Base-by-base conservation (phyloP, 148 eudicot genomes). In the Arbutus unedo region DNA sequence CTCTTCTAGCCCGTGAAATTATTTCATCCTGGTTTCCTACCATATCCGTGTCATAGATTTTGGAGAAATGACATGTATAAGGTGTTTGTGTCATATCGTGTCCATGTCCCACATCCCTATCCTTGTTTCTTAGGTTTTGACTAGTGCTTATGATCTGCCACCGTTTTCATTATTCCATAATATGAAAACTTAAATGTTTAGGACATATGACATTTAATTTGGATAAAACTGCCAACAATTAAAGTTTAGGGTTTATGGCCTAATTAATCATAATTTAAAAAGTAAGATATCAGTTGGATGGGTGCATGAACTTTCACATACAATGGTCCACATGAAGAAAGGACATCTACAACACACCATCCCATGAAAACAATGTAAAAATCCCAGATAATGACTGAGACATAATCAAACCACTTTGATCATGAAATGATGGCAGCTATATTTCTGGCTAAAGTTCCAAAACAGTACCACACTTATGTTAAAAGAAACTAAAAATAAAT, bases 331-430 rank as follows among this genome's bases (percentile, higher is more conserved):
- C 47, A 31, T 31, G 38, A 4, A 57, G 79, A 82, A 74, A 82
- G 72, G 45, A 76, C 73, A 74, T 55, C 51, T 31, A 18, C 60
- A 74, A 67, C 38, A 70, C 53, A 80, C 3, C 45, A 41, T 50
- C 9, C 43, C 79, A 25, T 13, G 16, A 21, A 59, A 50, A 48
- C 76, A 73, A 71, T 15, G 50, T 23, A 55, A 53, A 53, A 71
- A 72, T 41, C 25, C 19, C 83, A 53, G 68, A 55, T 43, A 73
- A 55, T 55, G 72, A 75, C 78, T 21, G 44, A 48, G 75, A 48
- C 49, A 55, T 79, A 55, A 59, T 44, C n/a, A 41, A 13, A 75
- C 57, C 78, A 60, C 53, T 59, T 15, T 45, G 48, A 59, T 66
- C 21, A 16, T 66, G 80, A 31, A 76, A 50, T 50, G 60, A 64